Conservation (phyloP, 2,329 filamentous ascomycete genomes). For the Hypoxylon sp. region DNA sequence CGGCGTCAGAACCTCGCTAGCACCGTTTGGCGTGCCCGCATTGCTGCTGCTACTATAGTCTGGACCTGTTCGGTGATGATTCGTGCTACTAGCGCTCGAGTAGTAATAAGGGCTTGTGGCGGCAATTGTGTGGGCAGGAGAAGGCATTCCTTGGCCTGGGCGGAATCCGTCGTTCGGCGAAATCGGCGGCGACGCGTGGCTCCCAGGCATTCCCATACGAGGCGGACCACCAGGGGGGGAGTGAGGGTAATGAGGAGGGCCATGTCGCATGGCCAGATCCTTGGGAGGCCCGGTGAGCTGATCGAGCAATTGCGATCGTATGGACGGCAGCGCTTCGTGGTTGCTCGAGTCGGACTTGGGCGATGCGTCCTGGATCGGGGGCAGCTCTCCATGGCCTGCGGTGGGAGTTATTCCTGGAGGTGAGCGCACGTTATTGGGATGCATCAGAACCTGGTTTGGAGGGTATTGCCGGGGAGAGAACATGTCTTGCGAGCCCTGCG, state of each 20-base stretch:
- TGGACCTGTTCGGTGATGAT: conserved; percentile 47
- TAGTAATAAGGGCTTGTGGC: conserved; percentile 52
- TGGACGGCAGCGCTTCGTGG: conserved; percentile 51
- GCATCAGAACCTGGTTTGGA: conserved; percentile 42
- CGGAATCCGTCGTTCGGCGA: conserved; percentile 58
- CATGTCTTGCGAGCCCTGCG: conserved; percentile 39
- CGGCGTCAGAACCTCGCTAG: conserved; percentile 55
- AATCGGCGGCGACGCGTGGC: conserved; percentile 56
- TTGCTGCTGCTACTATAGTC: conserved; percentile 55
- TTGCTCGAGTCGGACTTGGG: conserved; percentile 50
- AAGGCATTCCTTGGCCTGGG: conserved; percentile 56
- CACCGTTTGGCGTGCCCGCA: conserved; percentile 56
- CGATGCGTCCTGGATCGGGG: conserved; percentile 50
- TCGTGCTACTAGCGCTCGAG: conserved; percentile 34
- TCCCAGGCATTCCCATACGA: conserved; percentile 46
- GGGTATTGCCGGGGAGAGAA: conserved; percentile 39
- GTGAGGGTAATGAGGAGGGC: conserved; percentile 42
- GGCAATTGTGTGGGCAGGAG: conserved; percentile 54
- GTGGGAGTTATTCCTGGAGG: conserved; percentile 46
- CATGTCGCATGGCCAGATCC: conserved; percentile 42
- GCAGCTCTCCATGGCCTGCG: conserved; percentile 42
- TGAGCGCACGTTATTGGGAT: conserved; percentile 46
- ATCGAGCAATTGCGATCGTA: conserved; percentile 45
- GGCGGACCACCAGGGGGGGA: conserved; percentile 47
- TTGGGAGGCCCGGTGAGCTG: conserved; percentile 48